Evolutionary conservation across 2,329 filamentous ascomycete genomes (phyloP), one percentile per base, ranked within the genome.

Genomic region (Zymoseptoria crescenta): DNA sequence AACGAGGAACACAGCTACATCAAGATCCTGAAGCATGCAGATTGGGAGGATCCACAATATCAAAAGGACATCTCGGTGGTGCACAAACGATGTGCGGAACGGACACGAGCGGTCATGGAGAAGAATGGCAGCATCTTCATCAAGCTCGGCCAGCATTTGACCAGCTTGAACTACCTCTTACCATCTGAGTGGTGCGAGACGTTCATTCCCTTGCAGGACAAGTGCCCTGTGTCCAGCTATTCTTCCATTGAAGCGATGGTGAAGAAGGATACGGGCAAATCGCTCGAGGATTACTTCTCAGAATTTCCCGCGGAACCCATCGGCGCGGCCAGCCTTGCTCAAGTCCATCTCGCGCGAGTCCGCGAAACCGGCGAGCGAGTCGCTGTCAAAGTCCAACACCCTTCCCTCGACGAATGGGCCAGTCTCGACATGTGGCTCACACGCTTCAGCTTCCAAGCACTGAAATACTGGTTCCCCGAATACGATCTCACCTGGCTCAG

Each of bases 121-220:
- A 91, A 89, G 79, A 97, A 96, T 74, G 94, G 95, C 27, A 96
- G 93, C 28, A 96, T 99, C 64, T 99, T 97, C 69, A 97, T 99
- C 73, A 99, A 99, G 76, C 79, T 99, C 48, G 94, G 94, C 7
- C 94, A 99, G 70, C 94, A 99, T 75, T 75, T 99, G 75, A 96
- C 91, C 74, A 93, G 91, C 64, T 89, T 97, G 88, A 95, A 94
- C 70, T 97, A 97, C 73, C 82, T 97, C 8, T 81, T 97, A 8
- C 93, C 93, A 1, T 76, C 82, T 54, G 93, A 97, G 76, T 97
- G 93, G 92, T 96, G 91, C 30, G 87, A 87, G 35, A 97, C 94
- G 0, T 99, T 99, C 72, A 88, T 99, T 65, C 94, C 94, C 0
- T 80, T 99, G 24, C 94, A 99, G 75, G 95, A 99, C 77, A 88